Base-by-base conservation (phyloP, 1,284 basidiomycete species). In the Boletus semigastroideus region DNA sequence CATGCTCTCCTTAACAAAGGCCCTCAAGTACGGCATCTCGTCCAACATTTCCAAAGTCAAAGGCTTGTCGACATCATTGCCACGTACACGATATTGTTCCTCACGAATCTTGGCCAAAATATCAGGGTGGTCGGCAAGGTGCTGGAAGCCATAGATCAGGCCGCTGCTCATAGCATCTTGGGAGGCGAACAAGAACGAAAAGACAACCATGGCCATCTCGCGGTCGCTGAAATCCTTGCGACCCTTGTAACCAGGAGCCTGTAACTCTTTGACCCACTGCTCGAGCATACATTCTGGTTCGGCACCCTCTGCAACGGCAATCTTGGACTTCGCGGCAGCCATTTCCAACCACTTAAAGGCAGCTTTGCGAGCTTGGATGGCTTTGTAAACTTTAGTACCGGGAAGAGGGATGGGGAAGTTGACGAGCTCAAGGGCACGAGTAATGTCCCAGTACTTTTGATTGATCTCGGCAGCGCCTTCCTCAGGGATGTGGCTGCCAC, bases 151-250 rank as follows among this genome's bases (percentile, higher is more conserved):
- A 72, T 93, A 98, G 65, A 95, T 92, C 59, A 95, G 76, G 48
- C 92, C 92, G 56, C 87, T 90, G 67, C 91, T 92, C 96, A 99
- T 98, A 55, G 96, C 96, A 69, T 99, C 96, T 76, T 99, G 96
- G 25, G 90, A 93, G 10, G 97, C 96, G 65, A 99, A 99, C 53
- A 99, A 78, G 87, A 99, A 99, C 19, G 91, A 94, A 65, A 99
- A 86, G 38, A 97, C 74, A 59, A 97, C 94, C 87, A 98, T 92
- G 30, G 87, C 94, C 81, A 99, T 99, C 74, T 99, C 96, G 62
- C 84, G 81, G 72, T 98, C 90, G 55, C 85, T 91, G 74, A 96
- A 98, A 62, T 98, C 93, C 59, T 82, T 82, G 53, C 84, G 83
- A 58, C 90, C 89, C 68, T 91, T 92, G 70, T 86, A 87, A 22